These are phyloP conservation scores for Raphanus sativus DNA, from an alignment of 345 rosid species.

Conservation along the genomic window DNA sequence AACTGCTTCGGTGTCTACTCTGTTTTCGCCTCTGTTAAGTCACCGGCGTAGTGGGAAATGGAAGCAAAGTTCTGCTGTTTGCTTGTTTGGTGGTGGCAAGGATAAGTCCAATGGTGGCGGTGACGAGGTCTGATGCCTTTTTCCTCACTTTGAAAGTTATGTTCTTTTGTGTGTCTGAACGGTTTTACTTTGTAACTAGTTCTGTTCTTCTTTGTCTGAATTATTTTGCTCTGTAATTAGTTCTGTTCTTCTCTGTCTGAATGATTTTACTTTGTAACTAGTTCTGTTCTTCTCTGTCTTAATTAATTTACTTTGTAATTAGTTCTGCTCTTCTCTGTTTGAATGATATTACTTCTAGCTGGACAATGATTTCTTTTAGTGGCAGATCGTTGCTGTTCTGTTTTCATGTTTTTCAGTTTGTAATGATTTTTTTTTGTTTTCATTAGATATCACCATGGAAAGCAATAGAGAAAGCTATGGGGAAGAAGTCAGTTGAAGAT, in stretches of 20 bases:
- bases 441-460: conserved; percentile 63
- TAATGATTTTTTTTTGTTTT: neutral
- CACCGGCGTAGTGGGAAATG: conserved; percentile 24
- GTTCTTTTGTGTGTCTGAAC: neutral
- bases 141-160: neutral
- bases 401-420: neutral
- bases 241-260: neutral
- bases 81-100: conserved; percentile 71
- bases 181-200: neutral
- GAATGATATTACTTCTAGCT: neutral
- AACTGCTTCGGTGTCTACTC: conserved; percentile 20
- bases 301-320: no score
- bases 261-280: neutral
- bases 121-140: conserved; percentile 43
- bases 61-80: conserved; percentile 40
- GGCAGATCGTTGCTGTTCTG: neutral
- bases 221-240: neutral
- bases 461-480: conserved; percentile 56
- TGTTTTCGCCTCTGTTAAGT: conserved; percentile 32
- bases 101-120: conserved; percentile 47
- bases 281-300: neutral
- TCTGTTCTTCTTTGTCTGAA: neutral
- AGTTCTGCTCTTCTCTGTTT: neutral
- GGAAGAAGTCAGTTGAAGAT: conserved; percentile 59
- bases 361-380: neutral